phyloP scores from a whole-genome alignment of 2,329 filamentous ascomycete species.

The Aspergillus sojae region DNA sequence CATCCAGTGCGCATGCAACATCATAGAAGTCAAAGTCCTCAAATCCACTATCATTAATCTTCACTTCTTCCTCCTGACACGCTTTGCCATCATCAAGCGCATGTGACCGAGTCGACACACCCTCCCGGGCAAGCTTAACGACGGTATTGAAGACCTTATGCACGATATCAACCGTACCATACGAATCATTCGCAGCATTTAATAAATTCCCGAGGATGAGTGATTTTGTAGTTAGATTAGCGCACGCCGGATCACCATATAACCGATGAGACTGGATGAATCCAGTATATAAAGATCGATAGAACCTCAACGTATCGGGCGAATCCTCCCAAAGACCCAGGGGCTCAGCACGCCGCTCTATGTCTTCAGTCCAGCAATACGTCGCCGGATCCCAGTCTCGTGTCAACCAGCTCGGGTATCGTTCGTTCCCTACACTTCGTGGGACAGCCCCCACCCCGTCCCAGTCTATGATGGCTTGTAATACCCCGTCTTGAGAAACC shows the following conservation, averaged over 20 bases:
- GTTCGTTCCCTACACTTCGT: slow-evolving; percentile 26
- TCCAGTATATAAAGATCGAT: slow-evolving; percentile 5
- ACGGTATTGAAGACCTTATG: background rate
- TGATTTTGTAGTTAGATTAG: background rate
- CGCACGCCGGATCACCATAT: background rate
- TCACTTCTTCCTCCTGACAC: background rate
- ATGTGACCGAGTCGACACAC: background rate
- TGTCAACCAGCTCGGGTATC: slow-evolving; percentile 26
- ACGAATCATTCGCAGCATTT: background rate
- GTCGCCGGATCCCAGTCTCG: slow-evolving; percentile 26
- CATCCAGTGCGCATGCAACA: background rate
- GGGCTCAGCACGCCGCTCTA: slow-evolving; percentile 18
- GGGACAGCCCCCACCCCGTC: slow-evolving; percentile 28
- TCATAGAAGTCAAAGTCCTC: background rate
- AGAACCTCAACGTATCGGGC: slow-evolving; percentile 13
- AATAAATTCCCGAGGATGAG: slow-evolving; percentile 1
- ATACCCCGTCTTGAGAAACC: slow-evolving; percentile 29
- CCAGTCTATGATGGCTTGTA: slow-evolving; percentile 36
- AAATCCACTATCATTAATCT: no score
- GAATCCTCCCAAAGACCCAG: slow-evolving; percentile 25
- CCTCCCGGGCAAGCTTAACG: background rate
- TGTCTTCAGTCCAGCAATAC: background rate
- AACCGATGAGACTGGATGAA: background rate
- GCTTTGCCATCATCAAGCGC: no score
- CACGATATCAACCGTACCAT: background rate